Conservation (phyloP, 108 stramenopile genomes). For the Cylindrotheca closterium region DNA sequence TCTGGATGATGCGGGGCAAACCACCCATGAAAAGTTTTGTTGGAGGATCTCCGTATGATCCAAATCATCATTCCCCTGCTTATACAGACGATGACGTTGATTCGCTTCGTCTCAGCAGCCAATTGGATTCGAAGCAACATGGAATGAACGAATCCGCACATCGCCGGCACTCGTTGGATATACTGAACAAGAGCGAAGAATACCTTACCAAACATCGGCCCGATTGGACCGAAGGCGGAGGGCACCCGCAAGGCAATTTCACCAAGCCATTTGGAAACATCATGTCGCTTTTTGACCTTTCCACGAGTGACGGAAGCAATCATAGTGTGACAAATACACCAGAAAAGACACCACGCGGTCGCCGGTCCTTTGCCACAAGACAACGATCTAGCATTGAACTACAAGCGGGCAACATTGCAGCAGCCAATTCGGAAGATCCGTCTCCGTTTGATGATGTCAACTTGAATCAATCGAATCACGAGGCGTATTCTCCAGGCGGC, state of each 20-base stretch:
- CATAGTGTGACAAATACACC: neutral
- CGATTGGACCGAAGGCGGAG: conserved; percentile 1
- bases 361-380: no score
- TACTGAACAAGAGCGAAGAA: conserved; percentile 10
- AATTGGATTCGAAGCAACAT: conserved; percentile 21
- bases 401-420: conserved; percentile 1
- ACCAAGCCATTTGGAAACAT: neutral
- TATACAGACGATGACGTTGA: no score
- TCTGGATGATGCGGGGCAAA: no score
- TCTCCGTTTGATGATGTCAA: conserved; percentile 3
- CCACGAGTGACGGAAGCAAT: conserved; percentile 1
- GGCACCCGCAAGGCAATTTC: neutral
- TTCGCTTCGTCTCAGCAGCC: no score
- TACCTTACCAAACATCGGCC: conserved; percentile 35
- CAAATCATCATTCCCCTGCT: no score
- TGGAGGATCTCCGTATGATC: no score
- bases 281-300: no score
- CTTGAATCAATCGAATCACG: neutral
- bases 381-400: neutral
- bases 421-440: neutral
- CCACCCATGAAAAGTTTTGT: no score
- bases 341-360: no score
- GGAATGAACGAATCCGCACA: conserved; percentile 15
- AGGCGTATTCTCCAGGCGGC: neutral
- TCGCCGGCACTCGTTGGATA: neutral